A percentile compares a stretch with the other conserved stretches of the same genome.
These are phyloP conservation scores for Immersiporthe knoxdaviesiana DNA, from an alignment of 2,329 filamentous ascomycete species.

Conservation along the genomic window DNA sequence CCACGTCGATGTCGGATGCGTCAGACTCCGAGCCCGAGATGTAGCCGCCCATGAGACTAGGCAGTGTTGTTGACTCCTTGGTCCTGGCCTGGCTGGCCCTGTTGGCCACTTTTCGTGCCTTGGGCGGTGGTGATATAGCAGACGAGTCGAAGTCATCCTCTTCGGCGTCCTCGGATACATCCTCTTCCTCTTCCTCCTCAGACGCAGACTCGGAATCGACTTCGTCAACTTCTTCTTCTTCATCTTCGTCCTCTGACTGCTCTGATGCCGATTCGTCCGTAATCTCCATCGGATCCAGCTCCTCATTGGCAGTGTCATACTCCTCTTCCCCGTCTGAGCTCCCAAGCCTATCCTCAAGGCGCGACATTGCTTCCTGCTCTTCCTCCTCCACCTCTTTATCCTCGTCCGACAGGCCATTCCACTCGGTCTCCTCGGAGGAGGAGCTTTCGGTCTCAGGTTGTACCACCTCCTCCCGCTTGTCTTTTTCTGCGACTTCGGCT, in stretches of 20 bases:
- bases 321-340: constrained; percentile 28
- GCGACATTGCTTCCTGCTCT: constrained; percentile 39
- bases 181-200: constrained; percentile 27
- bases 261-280: constrained; percentile 32
- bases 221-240: constrained; percentile 33
- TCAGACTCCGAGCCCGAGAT: constrained; percentile 72
- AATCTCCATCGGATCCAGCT: constrained; percentile 29
- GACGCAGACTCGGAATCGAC: constrained; percentile 32
- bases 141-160: constrained; percentile 20
- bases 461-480: constrained; percentile 31
- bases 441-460: constrained; percentile 32
- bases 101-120: constrained; percentile 37
- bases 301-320: constrained; percentile 30
- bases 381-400: constrained; percentile 38
- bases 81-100: constrained; percentile 31
- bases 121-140: constrained; percentile 31
- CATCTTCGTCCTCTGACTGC: constrained; percentile 28
- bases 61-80: constrained; percentile 65
- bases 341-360: constrained; percentile 24
- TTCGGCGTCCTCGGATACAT: constrained; percentile 22
- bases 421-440: constrained; percentile 41
- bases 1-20: constrained; percentile 68
- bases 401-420: constrained; percentile 35
- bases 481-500: constrained; percentile 31
- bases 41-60: constrained; percentile 78